A percentile compares a stretch with the other conserved stretches of the same genome.
phyloP scores from a whole-genome alignment of 2,329 filamentous ascomycete species.

The Dryadomyces quercivorus region DNA sequence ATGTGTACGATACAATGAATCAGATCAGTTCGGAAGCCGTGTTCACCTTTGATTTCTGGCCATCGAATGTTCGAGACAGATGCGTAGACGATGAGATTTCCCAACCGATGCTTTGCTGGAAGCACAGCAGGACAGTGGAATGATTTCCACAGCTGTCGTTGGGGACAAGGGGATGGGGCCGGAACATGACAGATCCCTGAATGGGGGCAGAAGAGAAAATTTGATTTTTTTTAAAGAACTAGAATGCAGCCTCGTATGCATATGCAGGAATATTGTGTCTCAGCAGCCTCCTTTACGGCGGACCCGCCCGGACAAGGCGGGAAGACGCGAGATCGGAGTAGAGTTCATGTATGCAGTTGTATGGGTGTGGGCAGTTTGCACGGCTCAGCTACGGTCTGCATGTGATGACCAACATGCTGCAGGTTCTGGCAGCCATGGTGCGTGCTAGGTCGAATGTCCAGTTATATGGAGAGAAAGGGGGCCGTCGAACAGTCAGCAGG shows the following conservation, averaged over 20 bases:
- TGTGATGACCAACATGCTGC: too few species aligned
- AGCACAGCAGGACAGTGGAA: background rate
- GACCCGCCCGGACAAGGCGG: too few species aligned
- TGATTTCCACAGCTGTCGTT: background rate
- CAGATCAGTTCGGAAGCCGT: background rate
- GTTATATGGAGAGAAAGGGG: too few species aligned
- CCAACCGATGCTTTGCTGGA: background rate
- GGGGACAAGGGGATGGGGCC: too few species aligned
- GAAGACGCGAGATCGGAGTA: too few species aligned
- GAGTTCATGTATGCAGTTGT: too few species aligned
- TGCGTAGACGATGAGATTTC: background rate
- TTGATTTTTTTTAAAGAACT: background rate
- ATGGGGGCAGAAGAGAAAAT: background rate
- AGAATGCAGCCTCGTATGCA: background rate
- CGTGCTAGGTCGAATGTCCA: too few species aligned
- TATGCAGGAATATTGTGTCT: background rate
- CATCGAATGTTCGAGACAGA: background rate
- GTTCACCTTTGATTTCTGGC: background rate
- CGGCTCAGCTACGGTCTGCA: too few species aligned
- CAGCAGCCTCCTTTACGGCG: too few species aligned
- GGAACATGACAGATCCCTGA: background rate
- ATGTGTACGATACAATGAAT: background rate
- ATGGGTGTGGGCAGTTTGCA: too few species aligned
- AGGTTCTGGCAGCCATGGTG: too few species aligned
- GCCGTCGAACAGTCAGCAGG: too few species aligned